Base-by-base conservation (phyloP, 345 rosid species). In the Bruguiera gymnorhiza region DNA sequence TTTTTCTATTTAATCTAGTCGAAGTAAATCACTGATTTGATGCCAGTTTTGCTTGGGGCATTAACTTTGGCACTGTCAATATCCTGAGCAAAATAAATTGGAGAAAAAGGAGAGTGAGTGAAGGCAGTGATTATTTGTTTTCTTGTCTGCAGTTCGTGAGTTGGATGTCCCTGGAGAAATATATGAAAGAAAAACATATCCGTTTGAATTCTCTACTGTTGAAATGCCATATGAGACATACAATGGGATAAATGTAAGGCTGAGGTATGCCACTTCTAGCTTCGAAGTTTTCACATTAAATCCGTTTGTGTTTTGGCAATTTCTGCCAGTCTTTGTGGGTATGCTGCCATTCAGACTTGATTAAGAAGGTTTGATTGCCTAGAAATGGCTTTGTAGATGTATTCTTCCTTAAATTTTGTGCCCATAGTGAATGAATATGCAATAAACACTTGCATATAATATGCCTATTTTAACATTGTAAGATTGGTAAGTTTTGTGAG, bases 171-270 rank as follows among this genome's bases (percentile, higher is more conserved):
- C 97, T 68, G 97, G 99, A 75, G 97, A 95, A 68, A 82, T 95
- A 76, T 88, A 88, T 63, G 99, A 95, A 82, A 84, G 82, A 61
- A 95, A 95, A 75, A 76, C 96, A 11, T 95, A 92, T 63, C 87
- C 96, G 6, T 95, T 95, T 76, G 99, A 95, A 68, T 95, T 95
- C 76, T 84, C 99, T 20, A 87, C 92, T 0, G 97, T 95, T 69
- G 97, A 95, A 86, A 92, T 95, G 99, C 97, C 97, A 2, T 85
- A 92, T 48, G 97, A 95, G 84, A 87, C 99, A 7, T 95, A 90
- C 81, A 90, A 79, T 71, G 98, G 96, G 46, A 91, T 91, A 62
- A 91, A 94, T 83, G 97, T 94, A 74, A 87, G 97, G 66, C 95
- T 91, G 67, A 89, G 97, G 98, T 91, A 88, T 79, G 80, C 34